phyloP scores from a whole-genome alignment of 192 early-diverging fungal species.

The Coemansia sp. region DNA sequence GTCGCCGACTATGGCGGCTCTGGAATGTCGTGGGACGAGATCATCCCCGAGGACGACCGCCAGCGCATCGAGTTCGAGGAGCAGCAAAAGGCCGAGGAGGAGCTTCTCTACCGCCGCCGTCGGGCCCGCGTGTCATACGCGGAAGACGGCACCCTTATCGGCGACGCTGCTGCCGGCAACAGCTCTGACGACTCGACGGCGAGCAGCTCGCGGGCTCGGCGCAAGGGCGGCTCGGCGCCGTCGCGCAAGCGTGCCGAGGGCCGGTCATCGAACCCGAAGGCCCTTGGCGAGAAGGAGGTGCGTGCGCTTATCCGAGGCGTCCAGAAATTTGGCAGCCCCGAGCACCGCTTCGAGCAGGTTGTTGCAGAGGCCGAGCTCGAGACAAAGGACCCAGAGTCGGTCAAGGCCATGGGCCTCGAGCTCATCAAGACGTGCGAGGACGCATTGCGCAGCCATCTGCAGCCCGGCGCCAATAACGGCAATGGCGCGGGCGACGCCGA shows the following conservation, averaged over 20 bases:
- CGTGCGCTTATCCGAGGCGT: slow-evolving; percentile 75
- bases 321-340: slow-evolving; percentile 78
- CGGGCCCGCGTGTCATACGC: slow-evolving; percentile 64
- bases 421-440: slow-evolving; percentile 58
- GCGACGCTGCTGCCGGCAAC: slow-evolving; percentile 29
- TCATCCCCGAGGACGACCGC: slow-evolving; percentile 87
- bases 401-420: slow-evolving; percentile 44
- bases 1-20: slow-evolving; percentile 80
- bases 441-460: slow-evolving; percentile 52
- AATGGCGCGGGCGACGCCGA: slow-evolving; percentile 25
- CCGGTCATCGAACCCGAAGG: slow-evolving; percentile 41
- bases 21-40: slow-evolving; percentile 87
- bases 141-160: slow-evolving; percentile 54
- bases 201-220: slow-evolving; percentile 32
- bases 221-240: slow-evolving; percentile 18
- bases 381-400: slow-evolving; percentile 58
- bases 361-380: slow-evolving; percentile 77
- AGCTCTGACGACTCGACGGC: slow-evolving; percentile 35
- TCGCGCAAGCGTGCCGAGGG: slow-evolving; percentile 32
- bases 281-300: slow-evolving; percentile 76
- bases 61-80: slow-evolving; percentile 66
- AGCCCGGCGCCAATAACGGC: slow-evolving; percentile 5
- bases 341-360: slow-evolving; percentile 77
- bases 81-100: slow-evolving; percentile 59
- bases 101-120: slow-evolving; percentile 56